These are phyloP conservation scores for Cornus kousa DNA, from an alignment of 148 eudicot genomes.

Conservation along the genomic window DNA sequence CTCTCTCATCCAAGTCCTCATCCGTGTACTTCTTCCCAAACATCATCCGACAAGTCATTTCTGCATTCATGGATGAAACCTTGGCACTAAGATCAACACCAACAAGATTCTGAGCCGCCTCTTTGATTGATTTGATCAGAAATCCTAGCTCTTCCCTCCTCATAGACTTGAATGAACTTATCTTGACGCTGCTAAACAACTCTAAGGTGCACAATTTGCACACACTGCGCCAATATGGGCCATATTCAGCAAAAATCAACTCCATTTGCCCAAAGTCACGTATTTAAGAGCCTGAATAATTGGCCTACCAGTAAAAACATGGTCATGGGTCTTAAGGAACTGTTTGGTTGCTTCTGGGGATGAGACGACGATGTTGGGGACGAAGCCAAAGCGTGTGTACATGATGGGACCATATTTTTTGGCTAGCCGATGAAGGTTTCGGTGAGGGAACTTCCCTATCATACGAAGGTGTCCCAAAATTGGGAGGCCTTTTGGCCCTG, in stretches of 20 bases:
- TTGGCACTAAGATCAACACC: no score
- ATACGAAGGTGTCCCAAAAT: no score
- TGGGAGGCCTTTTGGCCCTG: background rate
- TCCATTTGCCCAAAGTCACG: constrained; percentile 3
- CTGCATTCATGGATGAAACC: background rate
- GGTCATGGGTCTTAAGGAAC: constrained; percentile 12
- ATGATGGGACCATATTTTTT: no score
- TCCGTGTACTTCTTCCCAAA: background rate
- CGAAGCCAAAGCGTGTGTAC: no score
- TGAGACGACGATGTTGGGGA: no score
- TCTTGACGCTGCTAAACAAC: constrained; percentile 1
- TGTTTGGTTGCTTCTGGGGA: no score
- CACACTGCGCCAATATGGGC: constrained; percentile 4
- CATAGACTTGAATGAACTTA: constrained; percentile 10
- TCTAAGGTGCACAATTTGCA: background rate
- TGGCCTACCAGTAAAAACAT: constrained; percentile 27
- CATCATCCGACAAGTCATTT: background rate
- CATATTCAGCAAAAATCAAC: background rate
- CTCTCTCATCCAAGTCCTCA: background rate
- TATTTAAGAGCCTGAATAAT: background rate
- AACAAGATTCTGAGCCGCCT: no score
- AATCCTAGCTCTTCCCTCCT: constrained; percentile 8
- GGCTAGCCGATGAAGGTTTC: no score
- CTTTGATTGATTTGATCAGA: background rate
- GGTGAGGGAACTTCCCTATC: no score